These are phyloP conservation scores for Cryptosporidium felis DNA, from an alignment of 169 alveolate genomes.

Conservation along the genomic window DNA sequence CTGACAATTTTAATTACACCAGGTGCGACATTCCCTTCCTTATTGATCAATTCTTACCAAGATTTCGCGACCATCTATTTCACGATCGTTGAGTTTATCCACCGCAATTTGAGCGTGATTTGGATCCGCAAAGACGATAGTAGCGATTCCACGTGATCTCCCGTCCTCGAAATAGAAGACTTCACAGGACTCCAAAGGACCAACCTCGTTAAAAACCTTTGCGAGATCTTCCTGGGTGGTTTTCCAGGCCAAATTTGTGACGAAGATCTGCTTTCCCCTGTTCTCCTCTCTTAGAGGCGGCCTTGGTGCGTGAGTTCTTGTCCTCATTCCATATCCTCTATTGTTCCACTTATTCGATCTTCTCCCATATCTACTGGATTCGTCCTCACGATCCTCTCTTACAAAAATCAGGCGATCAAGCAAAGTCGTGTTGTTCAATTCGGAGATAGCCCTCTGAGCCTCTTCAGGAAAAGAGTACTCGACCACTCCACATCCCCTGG, in stretches of 20 bases:
- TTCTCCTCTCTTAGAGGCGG: conserved; percentile 65
- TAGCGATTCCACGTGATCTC: conserved; percentile 64
- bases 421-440: conserved; percentile 78
- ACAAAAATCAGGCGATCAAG: conserved; percentile 86
- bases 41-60: conserved; percentile 61
- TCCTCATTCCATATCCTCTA: conserved; percentile 46
- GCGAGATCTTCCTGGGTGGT: conserved; percentile 66
- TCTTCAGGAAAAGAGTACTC: conserved; percentile 82
- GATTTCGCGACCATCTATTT: conserved; percentile 70
- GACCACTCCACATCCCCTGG: conserved; percentile 88
- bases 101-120: conserved; percentile 66
- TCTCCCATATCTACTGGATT: conserved; percentile 59
- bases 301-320: conserved; percentile 69
- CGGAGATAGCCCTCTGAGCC: conserved; percentile 83
- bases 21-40: too few species aligned
- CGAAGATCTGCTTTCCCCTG: conserved; percentile 59
- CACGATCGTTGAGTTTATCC: conserved; percentile 63
- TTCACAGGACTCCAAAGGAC: conserved; percentile 70
- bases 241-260: conserved; percentile 67
- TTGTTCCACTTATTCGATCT: conserved; percentile 51
- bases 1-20: too few species aligned
- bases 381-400: conserved; percentile 84
- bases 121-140: conserved; percentile 48
- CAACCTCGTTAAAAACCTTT: conserved; percentile 56
- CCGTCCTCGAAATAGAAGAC: conserved; percentile 69